Evolutionary conservation across 164 flowering plant genomes (phyloP), one percentile per base, ranked within the genome.

Genomic region (Platanus orientalis): DNA sequence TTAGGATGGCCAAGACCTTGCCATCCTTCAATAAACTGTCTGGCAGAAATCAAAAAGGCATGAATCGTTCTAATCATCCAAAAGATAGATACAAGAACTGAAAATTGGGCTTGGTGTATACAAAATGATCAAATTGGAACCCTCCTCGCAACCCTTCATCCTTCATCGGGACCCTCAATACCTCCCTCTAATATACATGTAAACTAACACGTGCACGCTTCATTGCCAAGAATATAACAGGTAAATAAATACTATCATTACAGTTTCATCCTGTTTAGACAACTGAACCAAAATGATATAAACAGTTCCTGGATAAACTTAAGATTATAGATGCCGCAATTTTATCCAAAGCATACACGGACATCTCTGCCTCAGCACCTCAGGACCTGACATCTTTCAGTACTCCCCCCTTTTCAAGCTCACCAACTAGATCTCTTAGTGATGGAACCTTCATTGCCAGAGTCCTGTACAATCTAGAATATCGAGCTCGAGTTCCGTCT

Each of bases 371-470:
- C 45, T n/a, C 13, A 23, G 6, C 16, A 29, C 51, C 39, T 84
- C 73, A 86, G 24, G 84, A 73, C 66, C 71, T 85, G 20, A 76
- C 83, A 75, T 90, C 98, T 75, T 87, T 93, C 51, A 90, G 71
- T 23, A 76, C 85, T 27, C 98, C 98, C 13, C 89, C 92, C 62
- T 83, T 90, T 65, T 94, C 98, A 54, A 94, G 92, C 80, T 94
- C 98, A 14, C 79, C 81, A 55, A 94, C 92, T 7, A 90, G 76
- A 64, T 90, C 94, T 79, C 91, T 80, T 56, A 94, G 63, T 5
- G 96, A 81, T 7, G 99, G 99, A 61, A 94, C 96, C 74, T 94
- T 91, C 97, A 88, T 86, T 28, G 97, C 97, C 44, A 94, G 72
- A 54, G 99, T 92, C 66, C 96, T 78, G 76, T 94, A 94, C 55